Evolutionary conservation across 148 eudicot genomes (phyloP).

Genomic region (Euryodendron excelsum): DNA sequence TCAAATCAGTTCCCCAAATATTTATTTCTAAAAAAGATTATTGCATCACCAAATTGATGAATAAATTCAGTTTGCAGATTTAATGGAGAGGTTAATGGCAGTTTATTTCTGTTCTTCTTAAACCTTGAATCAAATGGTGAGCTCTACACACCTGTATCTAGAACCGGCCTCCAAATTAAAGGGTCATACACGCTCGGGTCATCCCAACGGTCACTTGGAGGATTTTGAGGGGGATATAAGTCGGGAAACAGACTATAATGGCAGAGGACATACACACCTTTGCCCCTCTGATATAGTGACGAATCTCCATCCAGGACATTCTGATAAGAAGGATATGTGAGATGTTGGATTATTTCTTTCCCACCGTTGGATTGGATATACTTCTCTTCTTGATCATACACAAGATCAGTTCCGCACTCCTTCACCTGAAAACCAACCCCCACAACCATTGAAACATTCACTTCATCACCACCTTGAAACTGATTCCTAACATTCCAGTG

Average conservation of each 20-base stretch:
- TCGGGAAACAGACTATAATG: not conserved
- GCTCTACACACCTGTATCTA: not conserved
- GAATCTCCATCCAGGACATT: not conserved
- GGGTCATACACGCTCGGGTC: not conserved
- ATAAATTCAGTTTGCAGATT: no score
- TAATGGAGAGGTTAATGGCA: no score
- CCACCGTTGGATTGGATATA: not conserved
- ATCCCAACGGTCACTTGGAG: not conserved
- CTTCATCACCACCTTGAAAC: conserved; percentile 7
- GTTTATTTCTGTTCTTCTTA: no score
- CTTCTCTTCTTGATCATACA: not conserved
- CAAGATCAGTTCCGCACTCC: not conserved
- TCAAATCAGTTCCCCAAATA: not conserved
- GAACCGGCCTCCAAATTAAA: not conserved
- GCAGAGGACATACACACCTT: not conserved
- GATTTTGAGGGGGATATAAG: not conserved
- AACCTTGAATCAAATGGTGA: not conserved
- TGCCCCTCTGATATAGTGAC: not conserved
- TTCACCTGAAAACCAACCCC: not conserved
- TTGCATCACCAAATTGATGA: no score
- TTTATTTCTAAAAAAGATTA: no score
- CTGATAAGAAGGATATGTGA: not conserved
- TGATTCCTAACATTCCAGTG: conserved; percentile 1
- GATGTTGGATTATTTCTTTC: not conserved
- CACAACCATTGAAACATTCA: not conserved